phyloP scores from a whole-genome alignment of 2,329 filamentous ascomycete species.

The Fusarium continuum region DNA sequence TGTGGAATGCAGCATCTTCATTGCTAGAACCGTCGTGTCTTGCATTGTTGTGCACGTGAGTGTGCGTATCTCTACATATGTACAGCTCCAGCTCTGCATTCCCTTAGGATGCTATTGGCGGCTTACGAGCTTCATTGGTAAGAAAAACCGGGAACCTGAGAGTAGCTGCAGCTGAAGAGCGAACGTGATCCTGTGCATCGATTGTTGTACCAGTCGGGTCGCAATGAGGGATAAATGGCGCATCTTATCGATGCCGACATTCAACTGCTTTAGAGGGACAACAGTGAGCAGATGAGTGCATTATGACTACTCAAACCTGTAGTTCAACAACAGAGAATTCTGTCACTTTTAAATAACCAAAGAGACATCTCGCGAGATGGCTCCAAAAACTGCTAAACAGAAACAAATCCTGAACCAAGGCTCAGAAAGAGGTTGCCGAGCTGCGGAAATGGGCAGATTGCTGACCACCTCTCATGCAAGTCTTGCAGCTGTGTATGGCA shows the following conservation, averaged over 20 bases:
- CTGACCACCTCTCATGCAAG: conserved; percentile 20
- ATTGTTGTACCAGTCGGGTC: neutral
- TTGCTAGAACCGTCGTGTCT: neutral
- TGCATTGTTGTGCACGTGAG: no score
- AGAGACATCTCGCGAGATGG: no score
- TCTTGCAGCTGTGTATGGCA: neutral
- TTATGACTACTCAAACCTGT: no score
- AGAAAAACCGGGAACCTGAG: neutral
- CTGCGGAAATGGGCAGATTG: conserved; percentile 5
- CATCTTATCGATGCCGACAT: neutral
- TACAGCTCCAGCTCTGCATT: neutral
- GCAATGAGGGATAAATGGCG: conserved; percentile 1
- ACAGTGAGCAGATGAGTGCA: no score
- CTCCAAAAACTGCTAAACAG: no score
- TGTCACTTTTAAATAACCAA: no score
- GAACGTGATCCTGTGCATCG: conserved; percentile 2
- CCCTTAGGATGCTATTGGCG: neutral
- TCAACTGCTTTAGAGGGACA: no score
- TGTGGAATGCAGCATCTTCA: neutral
- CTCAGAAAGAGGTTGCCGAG: neutral
- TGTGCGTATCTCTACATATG: neutral
- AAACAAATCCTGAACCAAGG: no score
- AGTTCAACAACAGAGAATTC: no score
- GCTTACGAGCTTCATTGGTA: neutral
- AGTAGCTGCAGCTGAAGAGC: neutral